Base-by-base conservation (phyloP, 306 rosid genomes). In the Acacia melanoxylon region DNA sequence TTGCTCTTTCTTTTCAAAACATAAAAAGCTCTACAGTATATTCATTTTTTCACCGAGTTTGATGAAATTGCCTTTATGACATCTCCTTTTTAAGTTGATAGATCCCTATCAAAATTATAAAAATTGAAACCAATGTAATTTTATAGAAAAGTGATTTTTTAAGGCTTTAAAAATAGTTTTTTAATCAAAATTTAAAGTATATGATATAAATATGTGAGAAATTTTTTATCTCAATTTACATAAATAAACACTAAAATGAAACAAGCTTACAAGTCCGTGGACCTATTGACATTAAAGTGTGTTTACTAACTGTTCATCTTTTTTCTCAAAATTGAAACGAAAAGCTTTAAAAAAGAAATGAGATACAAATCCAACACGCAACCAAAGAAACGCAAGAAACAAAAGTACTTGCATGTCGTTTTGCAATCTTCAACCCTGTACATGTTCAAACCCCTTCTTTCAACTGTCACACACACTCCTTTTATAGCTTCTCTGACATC, bases 351-450 rank as follows among this genome's bases (percentile, higher is more conserved):
- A 25, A 12, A 27, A 14, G 35, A 27, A 25, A 25, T 0, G 41
- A 29, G 69, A 63, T 14, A 15, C n/a, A 31, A 29, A 27, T 15
- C 42, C 69, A 15, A 4, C 20, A 14, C 41, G 14, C 20, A 13
- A 27, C 40, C 31, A 15, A 29, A 29, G 8, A 37, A 45, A 44
- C 58, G 29, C 33, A 27, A 31, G 33, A 45, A 31, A 66, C 63
- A 62, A 86, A 75, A 73, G 40, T 17, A 63, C 20, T 54, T 4
- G 16, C 16, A 2, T 75, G 81, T 78, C 88, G 33, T 74, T 69
- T 76, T 76, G 62, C 52, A 13, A 42, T 29, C 41, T 72, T 59
- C 59, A 16, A 42, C 49, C 62, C 58, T 5, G 2, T 25, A 13
- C 61, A 0, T 54, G 25, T 7, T 10, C 40, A 24, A n/a, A 19